Base-by-base conservation (phyloP, 2,329 filamentous ascomycete species). In the Reticulascus tulasneorum region DNA sequence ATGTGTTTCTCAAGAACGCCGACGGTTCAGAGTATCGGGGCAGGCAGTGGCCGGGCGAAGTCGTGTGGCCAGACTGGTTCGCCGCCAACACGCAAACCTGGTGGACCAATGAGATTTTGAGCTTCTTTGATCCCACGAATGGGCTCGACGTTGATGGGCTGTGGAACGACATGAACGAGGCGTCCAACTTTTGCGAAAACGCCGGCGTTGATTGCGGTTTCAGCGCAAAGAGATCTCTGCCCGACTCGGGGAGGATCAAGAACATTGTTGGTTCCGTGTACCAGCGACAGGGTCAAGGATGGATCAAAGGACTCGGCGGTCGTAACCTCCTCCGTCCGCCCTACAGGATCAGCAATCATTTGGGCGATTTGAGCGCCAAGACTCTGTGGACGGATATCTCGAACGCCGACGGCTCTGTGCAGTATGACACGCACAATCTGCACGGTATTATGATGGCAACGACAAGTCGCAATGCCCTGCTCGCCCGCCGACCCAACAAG, bases 391-490 rank as follows among this genome's bases (percentile, higher is more conserved):
- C 82, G 1, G 74, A 86, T 51, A 60, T 86, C 8, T 69, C 81
- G 7, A 82, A 86, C 53, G 69, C 77, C 23, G 79, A 83, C 38
- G 83, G 82, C 1, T 62, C 79, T 22, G 66, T 69, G n/a, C 77
- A 84, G 55, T 94, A 94, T 52, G 86, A 93, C 53, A 77, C 86
- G 16, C 88, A 94, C 67, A 93, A 86, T 52, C 62, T 93, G 2
- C 86, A 86, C 52, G 85, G 33, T 9, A 19, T 22, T 15, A 36
- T 36, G 33, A 36, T 36, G 33, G 33, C 26, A 9, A 25, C n/a
- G 33, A 28, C 85, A 10, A 91, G 86, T 0, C 86, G 88, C 53
- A 64, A 82, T 31, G 84, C 78, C 39, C 74, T 91, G 24, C 63
- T 81, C 4, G 56, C 67, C 2, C 67, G 85, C 13, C 77, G 77